These are phyloP conservation scores for Brettanomyces bruxellensis DNA, from an alignment of 805 yeast species.

Conservation along the genomic window DNA sequence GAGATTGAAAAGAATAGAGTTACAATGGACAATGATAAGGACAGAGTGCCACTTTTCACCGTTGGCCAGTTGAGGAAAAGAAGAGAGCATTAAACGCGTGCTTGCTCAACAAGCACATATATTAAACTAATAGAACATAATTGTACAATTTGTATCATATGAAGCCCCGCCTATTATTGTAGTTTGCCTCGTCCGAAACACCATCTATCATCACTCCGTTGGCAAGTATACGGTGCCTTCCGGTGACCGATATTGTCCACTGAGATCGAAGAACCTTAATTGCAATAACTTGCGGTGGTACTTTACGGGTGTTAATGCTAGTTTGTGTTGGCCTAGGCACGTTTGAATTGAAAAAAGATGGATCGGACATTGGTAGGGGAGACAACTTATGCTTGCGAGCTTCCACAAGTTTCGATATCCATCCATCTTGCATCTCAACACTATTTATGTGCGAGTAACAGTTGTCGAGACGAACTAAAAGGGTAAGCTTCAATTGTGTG, in stretches of 20 bases:
- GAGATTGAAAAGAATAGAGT: slow-evolving; percentile 10
- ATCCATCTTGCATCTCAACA: slow-evolving; percentile 18
- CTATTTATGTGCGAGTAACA: slow-evolving; percentile 20
- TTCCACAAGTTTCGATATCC: slow-evolving; percentile 15
- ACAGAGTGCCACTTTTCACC: slow-evolving; percentile 44
- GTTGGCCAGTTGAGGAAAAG: slow-evolving; percentile 49
- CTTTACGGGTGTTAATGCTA: background rate
- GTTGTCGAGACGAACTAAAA: slow-evolving; percentile 11
- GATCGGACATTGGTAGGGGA: background rate
- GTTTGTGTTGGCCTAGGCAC: background rate
- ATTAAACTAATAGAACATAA: background rate
- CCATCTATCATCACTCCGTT: slow-evolving; percentile 20
- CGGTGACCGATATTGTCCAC: slow-evolving; percentile 28
- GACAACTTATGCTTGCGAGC: background rate
- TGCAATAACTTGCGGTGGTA: slow-evolving; percentile 25
- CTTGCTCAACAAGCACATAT: background rate
- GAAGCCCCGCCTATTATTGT: slow-evolving; percentile 15
- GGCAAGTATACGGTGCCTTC: slow-evolving; percentile 16
- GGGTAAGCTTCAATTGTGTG: slow-evolving; percentile 11
- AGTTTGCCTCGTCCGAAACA: slow-evolving; percentile 17
- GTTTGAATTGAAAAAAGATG: no score
- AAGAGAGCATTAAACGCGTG: slow-evolving; percentile 42
- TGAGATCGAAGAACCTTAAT: slow-evolving; percentile 33
- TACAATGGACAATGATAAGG: slow-evolving; percentile 19
- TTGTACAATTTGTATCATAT: slow-evolving; percentile 7